Percentiles rank a stretch among this genome's conserved stretches.
Evolutionary conservation across 495 filamentous ascomycete genomes (phyloP).

Genomic region (Penicillium longicatenatum): DNA sequence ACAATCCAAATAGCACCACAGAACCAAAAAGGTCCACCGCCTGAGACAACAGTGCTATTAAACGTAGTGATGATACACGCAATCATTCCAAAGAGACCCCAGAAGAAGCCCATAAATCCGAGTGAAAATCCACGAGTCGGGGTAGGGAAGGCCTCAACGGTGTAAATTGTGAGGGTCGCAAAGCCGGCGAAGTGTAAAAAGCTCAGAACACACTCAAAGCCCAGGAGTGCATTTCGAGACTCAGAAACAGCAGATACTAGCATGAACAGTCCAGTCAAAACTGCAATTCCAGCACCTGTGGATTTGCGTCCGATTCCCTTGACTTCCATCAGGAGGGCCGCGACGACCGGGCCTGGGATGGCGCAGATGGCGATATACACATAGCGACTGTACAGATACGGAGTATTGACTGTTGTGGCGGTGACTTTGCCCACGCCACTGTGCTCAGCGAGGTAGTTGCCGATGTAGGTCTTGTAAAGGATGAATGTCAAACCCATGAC

Average conservation of each 20-base stretch:
- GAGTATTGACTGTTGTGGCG: constrained; percentile 1
- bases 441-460: constrained; percentile 11
- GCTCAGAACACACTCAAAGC: constrained; percentile 7
- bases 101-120: constrained; percentile 9
- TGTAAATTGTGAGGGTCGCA: constrained; percentile 1
- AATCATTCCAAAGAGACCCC: constrained; percentile 24
- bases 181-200: constrained; percentile 2
- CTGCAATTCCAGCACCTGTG: constrained; percentile 10
- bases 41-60: constrained; percentile 8
- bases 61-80: constrained; percentile 19
- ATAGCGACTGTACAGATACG: constrained; percentile 17
- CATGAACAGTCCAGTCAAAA: constrained; percentile 6
- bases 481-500: constrained; percentile 20
- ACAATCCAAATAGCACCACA: constrained; percentile 25
- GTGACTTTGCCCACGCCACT: background rate
- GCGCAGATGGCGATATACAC: constrained; percentile 11
- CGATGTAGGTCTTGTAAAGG: constrained; percentile 15
- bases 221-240: constrained; percentile 1
- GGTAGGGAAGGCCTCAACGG: constrained; percentile 9
- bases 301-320: constrained; percentile 16
- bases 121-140: constrained; percentile 11
- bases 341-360: constrained; percentile 14
- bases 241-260: constrained; percentile 2
- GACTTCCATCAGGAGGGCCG: constrained; percentile 11
- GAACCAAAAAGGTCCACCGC: constrained; percentile 24